Percentiles rank a stretch among this genome's conserved stretches.
Evolutionary conservation across 108 stramenopile species (phyloP).

Genomic region (Aureococcus anophagefferens): DNA sequence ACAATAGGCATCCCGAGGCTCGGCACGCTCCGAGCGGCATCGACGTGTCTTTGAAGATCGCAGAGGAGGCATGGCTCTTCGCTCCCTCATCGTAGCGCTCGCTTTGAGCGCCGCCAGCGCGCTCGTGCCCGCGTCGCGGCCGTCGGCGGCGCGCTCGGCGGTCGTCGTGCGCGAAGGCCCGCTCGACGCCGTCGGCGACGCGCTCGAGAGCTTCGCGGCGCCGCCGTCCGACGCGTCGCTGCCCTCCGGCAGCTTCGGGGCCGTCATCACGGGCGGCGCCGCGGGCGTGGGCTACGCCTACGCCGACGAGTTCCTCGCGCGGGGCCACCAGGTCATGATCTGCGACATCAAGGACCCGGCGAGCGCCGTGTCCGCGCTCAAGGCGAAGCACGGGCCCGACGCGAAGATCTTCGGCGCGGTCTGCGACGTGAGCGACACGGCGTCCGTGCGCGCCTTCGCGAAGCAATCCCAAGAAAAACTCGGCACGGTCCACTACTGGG

Average conservation of each 20-base stretch:
- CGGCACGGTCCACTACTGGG: slow-evolving; percentile 74
- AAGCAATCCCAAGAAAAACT: slow-evolving; percentile 64
- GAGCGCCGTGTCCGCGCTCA: slow-evolving; percentile 57
- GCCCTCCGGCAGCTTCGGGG: slow-evolving; percentile 27
- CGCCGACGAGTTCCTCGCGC: slow-evolving; percentile 79
- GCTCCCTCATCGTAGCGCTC: too few species aligned
- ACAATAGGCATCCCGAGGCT: too few species aligned
- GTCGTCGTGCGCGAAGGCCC: too few species aligned
- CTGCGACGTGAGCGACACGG: slow-evolving; percentile 68
- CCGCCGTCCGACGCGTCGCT: too few species aligned
- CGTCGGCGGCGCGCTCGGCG: too few species aligned
- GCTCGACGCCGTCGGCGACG: too few species aligned
- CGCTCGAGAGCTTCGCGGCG: too few species aligned
- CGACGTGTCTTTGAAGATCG: too few species aligned
- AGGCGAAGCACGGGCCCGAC: slow-evolving; percentile 52
- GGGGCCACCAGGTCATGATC: slow-evolving; percentile 73
- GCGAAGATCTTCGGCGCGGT: slow-evolving; percentile 57
- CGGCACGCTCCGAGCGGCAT: too few species aligned
- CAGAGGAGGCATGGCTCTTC: too few species aligned
- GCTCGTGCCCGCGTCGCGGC: too few species aligned
- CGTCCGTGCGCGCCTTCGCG: slow-evolving; percentile 52
- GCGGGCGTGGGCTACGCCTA: slow-evolving; percentile 81
- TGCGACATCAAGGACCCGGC: slow-evolving; percentile 71
- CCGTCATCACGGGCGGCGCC: slow-evolving; percentile 70
- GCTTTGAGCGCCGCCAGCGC: too few species aligned